Conservation (phyloP, 495 filamentous ascomycete species). For the Aspergillus homomorphus region DNA sequence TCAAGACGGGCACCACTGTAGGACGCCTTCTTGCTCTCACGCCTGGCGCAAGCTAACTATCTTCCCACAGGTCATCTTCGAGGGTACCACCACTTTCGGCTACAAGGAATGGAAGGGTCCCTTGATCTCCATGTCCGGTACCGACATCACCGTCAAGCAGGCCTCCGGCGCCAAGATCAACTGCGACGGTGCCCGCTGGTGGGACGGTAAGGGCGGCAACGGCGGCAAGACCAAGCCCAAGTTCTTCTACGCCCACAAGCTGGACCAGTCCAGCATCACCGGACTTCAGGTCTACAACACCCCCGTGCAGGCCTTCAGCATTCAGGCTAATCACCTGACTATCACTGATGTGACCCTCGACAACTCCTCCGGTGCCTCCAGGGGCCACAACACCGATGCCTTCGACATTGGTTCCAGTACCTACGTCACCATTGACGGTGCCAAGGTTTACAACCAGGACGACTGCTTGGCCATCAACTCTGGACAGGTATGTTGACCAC, state of each 20-base stretch:
- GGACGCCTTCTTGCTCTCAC: slow-evolving; percentile 20
- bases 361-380: slow-evolving; percentile 52
- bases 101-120: slow-evolving; percentile 54
- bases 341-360: slow-evolving; percentile 57
- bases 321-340: slow-evolving; percentile 48
- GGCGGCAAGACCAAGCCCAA: slow-evolving; percentile 52
- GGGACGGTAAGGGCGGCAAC: slow-evolving; percentile 46
- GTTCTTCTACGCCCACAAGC: slow-evolving; percentile 47
- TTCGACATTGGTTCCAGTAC: slow-evolving; percentile 58
- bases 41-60: background rate
- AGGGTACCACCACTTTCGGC: slow-evolving; percentile 50
- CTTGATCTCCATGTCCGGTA: slow-evolving; percentile 47
- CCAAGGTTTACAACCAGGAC: slow-evolving; percentile 61
- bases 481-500: slow-evolving; percentile 30
- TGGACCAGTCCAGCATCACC: slow-evolving; percentile 41
- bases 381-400: slow-evolving; percentile 65
- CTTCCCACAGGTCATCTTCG: slow-evolving; percentile 46
- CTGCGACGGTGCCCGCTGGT: slow-evolving; percentile 42
- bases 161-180: slow-evolving; percentile 42
- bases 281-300: slow-evolving; percentile 52
- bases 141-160: slow-evolving; percentile 43
- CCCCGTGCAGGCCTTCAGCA: slow-evolving; percentile 61
- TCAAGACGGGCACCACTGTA: slow-evolving; percentile 44
- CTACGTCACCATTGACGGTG: slow-evolving; percentile 54
- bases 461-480: slow-evolving; percentile 66